These are phyloP conservation scores for Leccinum glutinopallens DNA, from an alignment of 1,284 basidiomycete species.

Conservation along the genomic window DNA sequence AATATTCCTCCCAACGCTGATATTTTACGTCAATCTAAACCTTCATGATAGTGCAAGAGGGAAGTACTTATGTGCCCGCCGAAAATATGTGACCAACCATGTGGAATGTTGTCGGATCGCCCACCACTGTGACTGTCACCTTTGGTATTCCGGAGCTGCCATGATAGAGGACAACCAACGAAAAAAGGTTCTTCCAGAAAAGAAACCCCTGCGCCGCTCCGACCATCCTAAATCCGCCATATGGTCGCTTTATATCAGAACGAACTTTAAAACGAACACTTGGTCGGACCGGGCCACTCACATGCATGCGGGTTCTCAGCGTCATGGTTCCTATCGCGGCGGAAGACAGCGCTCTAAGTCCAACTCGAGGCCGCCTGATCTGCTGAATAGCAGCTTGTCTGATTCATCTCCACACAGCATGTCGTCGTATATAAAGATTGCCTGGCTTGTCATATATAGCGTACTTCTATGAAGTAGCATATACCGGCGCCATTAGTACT, in stretches of 20 bases:
- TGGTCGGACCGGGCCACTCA: background rate
- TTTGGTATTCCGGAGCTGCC: background rate
- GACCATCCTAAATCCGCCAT: background rate
- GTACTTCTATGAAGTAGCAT: too few relatives aligned
- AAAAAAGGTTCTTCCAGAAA: background rate
- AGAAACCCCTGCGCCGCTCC: background rate
- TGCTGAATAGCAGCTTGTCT: background rate
- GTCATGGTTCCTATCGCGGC: background rate
- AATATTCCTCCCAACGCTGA: background rate
- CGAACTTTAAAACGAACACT: background rate
- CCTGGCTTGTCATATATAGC: background rate
- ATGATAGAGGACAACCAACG: background rate
- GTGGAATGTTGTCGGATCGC: background rate
- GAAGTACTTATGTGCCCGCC: background rate
- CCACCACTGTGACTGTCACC: background rate
- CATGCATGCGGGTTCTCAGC: background rate
- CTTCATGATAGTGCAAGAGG: background rate
- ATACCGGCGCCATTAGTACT: too few relatives aligned
- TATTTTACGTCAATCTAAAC: background rate
- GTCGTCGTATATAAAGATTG: background rate
- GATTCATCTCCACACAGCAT: background rate
- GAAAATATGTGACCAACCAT: background rate
- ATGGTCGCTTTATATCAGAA: background rate
- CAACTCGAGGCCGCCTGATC: background rate
- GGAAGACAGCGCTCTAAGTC: background rate